Base-by-base conservation (phyloP, 345 rosid genomes). In the Hypericum perforatum region DNA sequence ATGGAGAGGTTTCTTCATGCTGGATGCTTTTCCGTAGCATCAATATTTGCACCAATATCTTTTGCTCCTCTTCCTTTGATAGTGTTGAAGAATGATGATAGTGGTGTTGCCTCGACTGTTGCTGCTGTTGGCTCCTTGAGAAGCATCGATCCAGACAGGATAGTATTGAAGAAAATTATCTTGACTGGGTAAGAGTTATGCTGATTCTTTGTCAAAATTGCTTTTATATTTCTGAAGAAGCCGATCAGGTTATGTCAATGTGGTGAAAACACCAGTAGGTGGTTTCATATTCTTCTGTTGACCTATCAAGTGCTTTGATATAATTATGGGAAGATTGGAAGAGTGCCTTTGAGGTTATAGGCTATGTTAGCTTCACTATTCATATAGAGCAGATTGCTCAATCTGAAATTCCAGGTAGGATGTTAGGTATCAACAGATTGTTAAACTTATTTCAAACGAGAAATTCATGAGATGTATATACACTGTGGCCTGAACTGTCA, bases 1-100 rank as follows among this genome's bases (percentile, higher is more conserved):
- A 88, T 92, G 98, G 98, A 88, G 70, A 88, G 95, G 62, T 87
- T 87, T 65, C 85, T 91, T 58, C 98, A 85, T 46, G 74, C 96
- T 0, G 95, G 95, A 11, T 56, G 81, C 63, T 88, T 83, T 65
- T 76, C 85, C 6, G 46, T 81, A 6, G 98, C 98, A 61, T 92
- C 96, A 52, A 56, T 83, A 45, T 92, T 79, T 62, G 98, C 90
- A 16, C 94, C 96, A 32, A 78, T 92, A 66, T 83, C 82, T 13
- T 92, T 85, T 73, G 86, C 86, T 14, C 62, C 88, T 43, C 90
- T 83, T 65, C 98, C 96, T 62, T 61, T 88, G 75, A 78, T 92
- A 56, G 96, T 52, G 53, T 53, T 92, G 63, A 92, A 88, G 81
- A 60, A 58, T 50, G 72, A 59, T 6, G 78, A 68, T 44, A 81